phyloP scores from a whole-genome alignment of 2,329 filamentous ascomycete genomes.

The Daldinia sp. region DNA sequence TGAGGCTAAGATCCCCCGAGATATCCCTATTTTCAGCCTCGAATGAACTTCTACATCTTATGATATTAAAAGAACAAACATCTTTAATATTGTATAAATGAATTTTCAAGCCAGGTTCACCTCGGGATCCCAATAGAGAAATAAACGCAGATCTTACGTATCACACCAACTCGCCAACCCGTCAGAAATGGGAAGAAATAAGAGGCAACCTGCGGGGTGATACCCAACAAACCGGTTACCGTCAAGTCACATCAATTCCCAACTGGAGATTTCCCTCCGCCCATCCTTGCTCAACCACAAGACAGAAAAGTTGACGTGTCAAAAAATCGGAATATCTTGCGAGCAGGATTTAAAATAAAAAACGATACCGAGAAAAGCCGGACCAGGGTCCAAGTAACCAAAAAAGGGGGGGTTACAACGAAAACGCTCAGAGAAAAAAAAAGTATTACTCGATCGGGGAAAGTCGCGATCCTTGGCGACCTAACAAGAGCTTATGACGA shows the following conservation, averaged over 20 bases:
- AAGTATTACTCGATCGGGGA: conserved; percentile 37
- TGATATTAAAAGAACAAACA: neutral
- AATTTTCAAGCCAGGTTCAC: neutral
- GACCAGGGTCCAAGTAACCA: neutral
- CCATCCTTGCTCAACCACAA: neutral
- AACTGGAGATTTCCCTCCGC: conserved; percentile 1
- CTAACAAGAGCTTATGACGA: neutral
- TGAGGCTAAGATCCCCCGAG: neutral
- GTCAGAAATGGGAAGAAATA: no score
- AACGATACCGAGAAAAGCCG: conserved; percentile 7
- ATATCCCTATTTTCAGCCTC: neutral
- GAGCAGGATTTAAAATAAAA: neutral
- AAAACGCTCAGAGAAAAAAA: conserved; percentile 5
- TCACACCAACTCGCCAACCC: neutral
- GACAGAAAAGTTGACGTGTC: conserved; percentile 1
- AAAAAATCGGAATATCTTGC: conserved; percentile 2
- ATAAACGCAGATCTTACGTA: neutral
- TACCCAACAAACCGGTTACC: conserved; percentile 9
- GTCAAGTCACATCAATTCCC: neutral
- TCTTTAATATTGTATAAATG: neutral
- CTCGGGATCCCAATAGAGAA: neutral
- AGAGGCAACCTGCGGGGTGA: neutral
- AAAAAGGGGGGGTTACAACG: conserved; percentile 4
- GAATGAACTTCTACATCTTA: neutral
- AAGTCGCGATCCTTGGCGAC: conserved; percentile 21